Evolutionary conservation across 2,329 filamentous ascomycete species (phyloP), one percentile per base, ranked within the genome.

Genomic region (Cladosporium sp.): DNA sequence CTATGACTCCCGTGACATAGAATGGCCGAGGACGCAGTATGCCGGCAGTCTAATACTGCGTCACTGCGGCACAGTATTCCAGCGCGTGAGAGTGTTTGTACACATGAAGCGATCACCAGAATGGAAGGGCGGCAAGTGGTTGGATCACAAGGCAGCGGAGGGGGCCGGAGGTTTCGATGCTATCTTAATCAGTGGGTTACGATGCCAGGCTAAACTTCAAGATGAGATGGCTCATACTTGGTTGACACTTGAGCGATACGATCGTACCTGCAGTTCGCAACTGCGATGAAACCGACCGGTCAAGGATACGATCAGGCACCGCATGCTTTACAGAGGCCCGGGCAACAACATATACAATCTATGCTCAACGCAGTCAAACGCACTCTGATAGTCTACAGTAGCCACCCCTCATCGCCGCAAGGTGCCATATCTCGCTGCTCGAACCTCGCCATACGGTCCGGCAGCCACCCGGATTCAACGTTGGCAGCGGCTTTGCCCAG

Each of bases 381-480:
- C 11, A 28, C 16, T 4, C 26, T 28, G 7, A 28, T 11, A 36
- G 7, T 32, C 18, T 34, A 58, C 11, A 26, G 4, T 14, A 28
- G 8, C 56, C 56, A 58, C 6, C 30, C 30, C 43, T n/a, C 49
- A 23, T 53, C 43, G 26, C 46, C 28, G 21, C 58, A 51, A 34
- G 58, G 46, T 46, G 58, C 46, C 58, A 53, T 62, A 23, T 53
- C 39, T n/a, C 39, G 21, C 26, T 62, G 18, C 21, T 26, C 43
- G 13, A 62, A 62, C 11, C 30, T 26, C 14, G 58, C 63, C 63
- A 71, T 65, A 21, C 70, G 64, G 18, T 67, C 68, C 21, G 43
- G 48, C 14, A 72, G 67, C 71, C 70, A 73, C 18, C 70, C 71
- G 25, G 70, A 71, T 21, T 70, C 63, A 1, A 68, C 54, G 3